These are phyloP conservation scores for Penicillium fuscoglaucum DNA, from an alignment of 2,329 filamentous ascomycete genomes.

Conservation along the genomic window DNA sequence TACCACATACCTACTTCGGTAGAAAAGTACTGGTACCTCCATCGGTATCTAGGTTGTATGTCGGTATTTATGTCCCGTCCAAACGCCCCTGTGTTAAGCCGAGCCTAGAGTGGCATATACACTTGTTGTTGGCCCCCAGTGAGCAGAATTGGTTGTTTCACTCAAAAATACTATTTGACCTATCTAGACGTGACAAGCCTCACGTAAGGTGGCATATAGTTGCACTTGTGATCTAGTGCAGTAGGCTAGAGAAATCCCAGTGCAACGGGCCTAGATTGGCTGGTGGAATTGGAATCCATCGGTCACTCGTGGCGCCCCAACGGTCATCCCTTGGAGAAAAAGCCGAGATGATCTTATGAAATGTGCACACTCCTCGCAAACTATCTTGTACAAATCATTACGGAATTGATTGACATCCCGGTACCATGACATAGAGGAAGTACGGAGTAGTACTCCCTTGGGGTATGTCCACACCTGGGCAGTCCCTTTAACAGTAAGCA, in stretches of 20 bases:
- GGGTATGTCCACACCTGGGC: too few species aligned
- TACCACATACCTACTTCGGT: background rate
- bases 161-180: conserved; percentile 1
- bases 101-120: background rate
- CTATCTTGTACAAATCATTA: background rate
- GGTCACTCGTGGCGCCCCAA: conserved; percentile 5
- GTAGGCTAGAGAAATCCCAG: conserved; percentile 1
- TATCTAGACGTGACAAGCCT: background rate
- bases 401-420: conserved; percentile 8
- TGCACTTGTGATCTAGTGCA: conserved; percentile 21
- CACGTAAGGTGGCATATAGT: conserved; percentile 13
- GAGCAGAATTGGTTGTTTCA: conserved; percentile 5
- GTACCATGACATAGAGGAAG: conserved; percentile 20
- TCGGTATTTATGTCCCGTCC: conserved; percentile 10
- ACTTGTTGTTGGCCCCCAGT: background rate
- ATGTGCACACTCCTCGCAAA: background rate
- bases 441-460: too few species aligned
- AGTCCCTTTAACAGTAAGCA: background rate
- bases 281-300: conserved; percentile 8
- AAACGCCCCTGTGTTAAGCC: conserved; percentile 1
- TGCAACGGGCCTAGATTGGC: conserved; percentile 2
- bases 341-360: background rate
- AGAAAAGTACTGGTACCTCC: background rate
- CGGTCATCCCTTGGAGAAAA: background rate
- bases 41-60: background rate